These are phyloP conservation scores for Exophiala aquamarina DNA, from an alignment of 2,329 filamentous ascomycete genomes.

Conservation along the genomic window DNA sequence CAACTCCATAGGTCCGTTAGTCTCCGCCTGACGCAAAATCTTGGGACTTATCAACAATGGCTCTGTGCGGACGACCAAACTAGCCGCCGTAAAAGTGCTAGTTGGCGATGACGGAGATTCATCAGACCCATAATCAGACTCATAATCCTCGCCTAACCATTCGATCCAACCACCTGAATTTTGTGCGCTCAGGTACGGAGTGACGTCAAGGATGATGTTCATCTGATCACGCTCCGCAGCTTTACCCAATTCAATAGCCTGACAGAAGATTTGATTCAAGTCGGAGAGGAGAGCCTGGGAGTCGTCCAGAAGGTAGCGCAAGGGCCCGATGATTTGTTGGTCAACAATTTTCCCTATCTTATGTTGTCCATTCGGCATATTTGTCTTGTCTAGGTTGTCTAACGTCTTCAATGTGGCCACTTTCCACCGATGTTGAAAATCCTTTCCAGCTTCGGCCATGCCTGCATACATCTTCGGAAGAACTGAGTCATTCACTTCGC, in stretches of 20 bases:
- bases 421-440: conserved; percentile 8
- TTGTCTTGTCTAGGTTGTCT: conserved; percentile 1
- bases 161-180: conserved; percentile 6
- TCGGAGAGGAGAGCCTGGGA: no score
- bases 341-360: not conserved
- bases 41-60: no score
- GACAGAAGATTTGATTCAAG: not conserved
- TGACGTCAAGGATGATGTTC: not conserved
- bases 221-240: conserved; percentile 6
- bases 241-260: conserved; percentile 3
- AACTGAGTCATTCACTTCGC: not conserved
- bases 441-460: conserved; percentile 1
- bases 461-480: conserved; percentile 3
- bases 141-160: conserved; percentile 1
- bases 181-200: conserved; percentile 1
- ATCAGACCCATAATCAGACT: conserved; percentile 7
- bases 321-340: no score
- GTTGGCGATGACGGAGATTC: conserved; percentile 5
- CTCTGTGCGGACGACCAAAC: no score
- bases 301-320: no score
- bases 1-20: no score
- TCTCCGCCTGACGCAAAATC: no score
- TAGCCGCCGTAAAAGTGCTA: no score
- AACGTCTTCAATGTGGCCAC: conserved; percentile 8
- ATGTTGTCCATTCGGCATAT: not conserved